Conservation (phyloP, 148 eudicot genomes). For the Cornus suecica region DNA sequence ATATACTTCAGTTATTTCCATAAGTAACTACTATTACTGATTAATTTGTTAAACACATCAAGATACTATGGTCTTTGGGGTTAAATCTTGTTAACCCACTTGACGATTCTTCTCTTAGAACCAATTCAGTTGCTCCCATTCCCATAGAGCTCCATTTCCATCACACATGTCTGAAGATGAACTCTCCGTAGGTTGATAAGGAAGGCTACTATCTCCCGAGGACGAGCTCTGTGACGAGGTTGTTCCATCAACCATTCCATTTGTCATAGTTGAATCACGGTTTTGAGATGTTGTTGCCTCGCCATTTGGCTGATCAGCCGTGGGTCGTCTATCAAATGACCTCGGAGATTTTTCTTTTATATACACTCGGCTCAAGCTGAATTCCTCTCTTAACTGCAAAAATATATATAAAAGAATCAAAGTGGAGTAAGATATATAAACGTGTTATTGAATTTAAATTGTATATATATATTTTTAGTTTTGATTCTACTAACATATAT, state of each 20-base stretch:
- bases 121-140: slow-evolving; percentile 25
- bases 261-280: too few relatives aligned
- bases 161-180: not conserved
- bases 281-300: slow-evolving; percentile 4
- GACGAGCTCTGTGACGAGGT: slow-evolving; percentile 15
- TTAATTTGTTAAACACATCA: too few relatives aligned
- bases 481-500: too few relatives aligned
- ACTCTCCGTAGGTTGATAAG: not conserved
- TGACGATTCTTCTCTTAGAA: not conserved
- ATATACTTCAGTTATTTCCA: too few relatives aligned
- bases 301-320: not conserved
- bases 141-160: slow-evolving; percentile 14
- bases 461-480: too few relatives aligned
- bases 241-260: not conserved
- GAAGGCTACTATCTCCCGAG: slow-evolving; percentile 17
- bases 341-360: slow-evolving; percentile 32
- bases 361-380: slow-evolving; percentile 44
- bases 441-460: not conserved
- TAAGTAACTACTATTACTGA: too few relatives aligned
- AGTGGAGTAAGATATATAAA: too few relatives aligned
- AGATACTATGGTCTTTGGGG: not conserved
- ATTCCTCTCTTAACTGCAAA: slow-evolving; percentile 29
- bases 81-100: not conserved
- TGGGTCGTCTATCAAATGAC: slow-evolving; percentile 44
- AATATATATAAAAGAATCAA: not conserved